phyloP scores from a whole-genome alignment of 768 basidiomycete genomes.

The Crucibulum laeve region DNA sequence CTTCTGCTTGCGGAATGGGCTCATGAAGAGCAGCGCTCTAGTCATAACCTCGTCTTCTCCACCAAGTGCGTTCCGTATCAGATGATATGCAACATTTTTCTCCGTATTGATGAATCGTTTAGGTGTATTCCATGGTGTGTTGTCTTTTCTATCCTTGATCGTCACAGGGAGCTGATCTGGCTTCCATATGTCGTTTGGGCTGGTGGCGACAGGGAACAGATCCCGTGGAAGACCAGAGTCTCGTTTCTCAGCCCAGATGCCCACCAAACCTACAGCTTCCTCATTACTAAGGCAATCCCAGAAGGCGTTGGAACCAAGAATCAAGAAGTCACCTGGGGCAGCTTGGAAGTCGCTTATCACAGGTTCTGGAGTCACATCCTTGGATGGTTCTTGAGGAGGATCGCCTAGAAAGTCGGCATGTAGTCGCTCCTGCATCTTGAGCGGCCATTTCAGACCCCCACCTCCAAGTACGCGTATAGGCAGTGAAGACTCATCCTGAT shows the following conservation, averaged over 20 bases:
- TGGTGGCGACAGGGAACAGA: neutral
- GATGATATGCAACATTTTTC: slow-evolving; percentile 40
- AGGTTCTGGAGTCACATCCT: slow-evolving; percentile 52
- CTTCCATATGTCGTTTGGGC: slow-evolving; percentile 1
- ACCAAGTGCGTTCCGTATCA: slow-evolving; percentile 46
- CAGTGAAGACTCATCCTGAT: slow-evolving; percentile 38
- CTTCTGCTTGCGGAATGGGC: slow-evolving; percentile 26
- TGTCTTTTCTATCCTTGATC: slow-evolving; percentile 23
- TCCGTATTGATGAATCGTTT: slow-evolving; percentile 37
- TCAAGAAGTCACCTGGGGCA: slow-evolving; percentile 48
- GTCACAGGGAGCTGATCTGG: slow-evolving; percentile 22
- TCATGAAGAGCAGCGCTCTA: slow-evolving; percentile 30
- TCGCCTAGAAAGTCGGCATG: slow-evolving; percentile 27
- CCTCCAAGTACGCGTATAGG: slow-evolving; percentile 42
- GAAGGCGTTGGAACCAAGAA: slow-evolving; percentile 48
- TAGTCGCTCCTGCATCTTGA: slow-evolving; percentile 28
- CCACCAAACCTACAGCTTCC: slow-evolving; percentile 52
- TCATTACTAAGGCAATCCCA: slow-evolving; percentile 51
- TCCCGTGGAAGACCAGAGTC: neutral
- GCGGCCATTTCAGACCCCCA: slow-evolving; percentile 39
- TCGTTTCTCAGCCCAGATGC: slow-evolving; percentile 35
- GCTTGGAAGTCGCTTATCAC: slow-evolving; percentile 38
- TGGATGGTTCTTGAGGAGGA: slow-evolving; percentile 17
- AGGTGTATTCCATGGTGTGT: slow-evolving; percentile 32
- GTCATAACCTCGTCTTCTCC: slow-evolving; percentile 38